Evolutionary conservation across 306 rosid genomes (phyloP).

Genomic region (Arachis stenosperma): DNA sequence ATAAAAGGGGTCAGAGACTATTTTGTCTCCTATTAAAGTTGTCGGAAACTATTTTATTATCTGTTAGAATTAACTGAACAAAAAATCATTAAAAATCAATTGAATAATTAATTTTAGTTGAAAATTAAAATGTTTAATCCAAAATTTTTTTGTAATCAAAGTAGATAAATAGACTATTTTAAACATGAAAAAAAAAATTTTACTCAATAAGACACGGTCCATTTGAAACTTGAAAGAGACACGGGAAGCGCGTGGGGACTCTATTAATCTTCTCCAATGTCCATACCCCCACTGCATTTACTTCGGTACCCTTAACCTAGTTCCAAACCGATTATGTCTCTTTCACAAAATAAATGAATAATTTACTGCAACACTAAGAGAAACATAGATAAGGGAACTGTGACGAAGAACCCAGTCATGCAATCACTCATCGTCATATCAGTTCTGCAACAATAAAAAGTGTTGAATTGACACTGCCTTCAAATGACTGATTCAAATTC

Average conservation of each 20-base stretch:
- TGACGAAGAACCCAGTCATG: background rate
- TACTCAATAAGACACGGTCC: background rate
- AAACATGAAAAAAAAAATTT: too few relatives aligned
- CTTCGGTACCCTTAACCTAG: slow-evolving; percentile 32
- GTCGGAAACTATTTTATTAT: too few relatives aligned
- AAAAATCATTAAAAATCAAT: too few relatives aligned
- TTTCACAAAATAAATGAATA: background rate
- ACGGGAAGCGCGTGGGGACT: slow-evolving; percentile 43
- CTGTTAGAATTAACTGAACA: too few relatives aligned
- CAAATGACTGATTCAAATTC: background rate
- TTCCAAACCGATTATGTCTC: background rate
- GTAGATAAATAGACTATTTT: too few relatives aligned
- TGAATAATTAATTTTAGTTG: too few relatives aligned
- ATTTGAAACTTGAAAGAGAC: background rate
- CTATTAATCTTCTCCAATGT: background rate
- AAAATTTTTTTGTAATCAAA: too few relatives aligned
- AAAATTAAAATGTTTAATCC: too few relatives aligned
- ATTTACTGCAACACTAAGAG: background rate
- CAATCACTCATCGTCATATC: background rate
- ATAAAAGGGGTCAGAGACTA: too few relatives aligned
- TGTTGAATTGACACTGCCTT: background rate
- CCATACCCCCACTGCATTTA: background rate
- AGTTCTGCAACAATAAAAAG: background rate
- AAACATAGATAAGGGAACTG: too few relatives aligned
- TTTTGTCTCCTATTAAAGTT: too few relatives aligned